These are phyloP conservation scores for Botrytis paeoniae DNA, from an alignment of 2,329 filamentous ascomycete species.

Conservation along the genomic window DNA sequence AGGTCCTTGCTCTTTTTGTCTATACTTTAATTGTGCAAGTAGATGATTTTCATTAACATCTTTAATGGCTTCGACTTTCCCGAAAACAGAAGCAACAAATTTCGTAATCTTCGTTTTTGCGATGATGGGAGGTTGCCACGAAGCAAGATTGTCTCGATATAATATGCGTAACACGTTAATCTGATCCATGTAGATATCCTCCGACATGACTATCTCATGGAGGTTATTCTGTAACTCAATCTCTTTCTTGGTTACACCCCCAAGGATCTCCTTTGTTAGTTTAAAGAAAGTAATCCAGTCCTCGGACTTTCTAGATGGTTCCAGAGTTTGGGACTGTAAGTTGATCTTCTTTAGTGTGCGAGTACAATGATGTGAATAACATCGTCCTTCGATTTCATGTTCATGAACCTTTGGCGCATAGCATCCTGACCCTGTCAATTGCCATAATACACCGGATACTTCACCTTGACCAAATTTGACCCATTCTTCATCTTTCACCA, in stretches of 20 bases:
- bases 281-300: conserved; percentile 92
- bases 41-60: conserved; percentile 91
- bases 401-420: conserved; percentile 80
- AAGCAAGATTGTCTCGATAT: conserved; percentile 77
- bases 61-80: conserved; percentile 83
- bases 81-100: conserved; percentile 84
- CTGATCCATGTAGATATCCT: conserved; percentile 87
- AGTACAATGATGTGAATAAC: conserved; percentile 92
- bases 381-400: conserved; percentile 65
- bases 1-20: conserved; percentile 93
- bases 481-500: conserved; percentile 94
- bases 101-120: conserved; percentile 71
- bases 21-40: conserved; percentile 89
- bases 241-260: conserved; percentile 75
- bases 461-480: conserved; percentile 81
- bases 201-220: conserved; percentile 91
- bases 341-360: conserved; percentile 94
- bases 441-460: conserved; percentile 88
- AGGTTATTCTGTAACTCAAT: conserved; percentile 89
- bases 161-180: conserved; percentile 80
- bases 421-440: conserved; percentile 86
- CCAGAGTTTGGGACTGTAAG: conserved; percentile 68
- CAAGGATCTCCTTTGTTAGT: conserved; percentile 72
- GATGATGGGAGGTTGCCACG: conserved; percentile 76
- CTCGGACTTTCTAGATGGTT: conserved; percentile 62